Evolutionary conservation across 1,284 basidiomycete genomes (phyloP).

Genomic region (Schizopora paradoxa): DNA sequence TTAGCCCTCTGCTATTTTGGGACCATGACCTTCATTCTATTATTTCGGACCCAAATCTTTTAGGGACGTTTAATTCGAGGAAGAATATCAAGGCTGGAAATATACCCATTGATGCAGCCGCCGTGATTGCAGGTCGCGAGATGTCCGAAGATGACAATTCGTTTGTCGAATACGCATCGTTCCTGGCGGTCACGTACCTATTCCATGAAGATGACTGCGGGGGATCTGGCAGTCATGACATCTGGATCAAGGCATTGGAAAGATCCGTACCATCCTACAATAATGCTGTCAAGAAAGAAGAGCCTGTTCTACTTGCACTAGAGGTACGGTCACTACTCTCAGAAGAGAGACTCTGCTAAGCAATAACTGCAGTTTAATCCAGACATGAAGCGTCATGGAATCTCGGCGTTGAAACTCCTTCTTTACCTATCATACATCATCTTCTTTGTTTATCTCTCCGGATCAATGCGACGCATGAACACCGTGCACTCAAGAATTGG

Average conservation of each 20-base stretch:
- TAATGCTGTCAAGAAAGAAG: constrained; percentile 43
- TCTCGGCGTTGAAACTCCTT: constrained; percentile 63
- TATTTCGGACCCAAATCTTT: constrained; percentile 48
- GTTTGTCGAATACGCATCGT: constrained; percentile 58
- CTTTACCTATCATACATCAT: constrained; percentile 77
- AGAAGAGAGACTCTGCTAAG: constrained; percentile 1
- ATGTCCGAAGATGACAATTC: constrained; percentile 44
- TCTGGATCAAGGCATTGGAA: constrained; percentile 57
- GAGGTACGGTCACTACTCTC: constrained; percentile 64
- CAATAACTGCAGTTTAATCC: constrained; percentile 28
- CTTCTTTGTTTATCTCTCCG: constrained; percentile 75
- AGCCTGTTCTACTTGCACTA: constrained; percentile 62
- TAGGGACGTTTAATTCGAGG: constrained; percentile 48
- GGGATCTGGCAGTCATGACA: constrained; percentile 50
- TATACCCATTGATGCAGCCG: constrained; percentile 58
- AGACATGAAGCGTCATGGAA: constrained; percentile 27
- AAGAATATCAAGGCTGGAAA: constrained; percentile 53
- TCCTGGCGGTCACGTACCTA: constrained; percentile 73
- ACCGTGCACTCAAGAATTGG: constrained; percentile 90
- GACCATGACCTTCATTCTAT: constrained; percentile 50
- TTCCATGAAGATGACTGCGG: constrained; percentile 70
- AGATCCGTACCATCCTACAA: constrained; percentile 39
- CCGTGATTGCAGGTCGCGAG: constrained; percentile 71
- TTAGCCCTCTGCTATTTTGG: constrained; percentile 76
- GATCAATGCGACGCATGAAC: constrained; percentile 73